phyloP scores from a whole-genome alignment of 2,329 filamentous ascomycete species.

The Exophiala spinifera region DNA sequence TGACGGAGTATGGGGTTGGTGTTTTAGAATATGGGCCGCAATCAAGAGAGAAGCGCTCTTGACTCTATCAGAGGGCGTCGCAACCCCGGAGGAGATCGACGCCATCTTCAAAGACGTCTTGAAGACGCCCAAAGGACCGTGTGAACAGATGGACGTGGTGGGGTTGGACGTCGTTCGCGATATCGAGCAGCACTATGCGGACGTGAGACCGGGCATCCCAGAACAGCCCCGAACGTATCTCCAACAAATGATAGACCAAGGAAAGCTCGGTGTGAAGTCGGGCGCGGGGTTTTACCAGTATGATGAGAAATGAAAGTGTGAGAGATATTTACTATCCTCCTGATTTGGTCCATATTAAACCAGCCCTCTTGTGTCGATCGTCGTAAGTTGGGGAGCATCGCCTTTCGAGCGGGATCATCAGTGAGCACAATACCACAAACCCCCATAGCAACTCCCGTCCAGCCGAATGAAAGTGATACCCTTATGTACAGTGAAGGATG shows the following conservation, averaged over 20 bases:
- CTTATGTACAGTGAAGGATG: no score
- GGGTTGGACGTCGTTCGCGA: slow-evolving; percentile 41
- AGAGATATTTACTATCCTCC: no score
- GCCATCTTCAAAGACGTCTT: slow-evolving; percentile 38
- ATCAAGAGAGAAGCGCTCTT: slow-evolving; percentile 43
- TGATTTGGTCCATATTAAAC: no score
- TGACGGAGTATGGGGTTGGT: background rate
- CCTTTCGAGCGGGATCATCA: no score
- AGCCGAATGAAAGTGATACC: no score
- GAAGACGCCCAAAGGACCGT: slow-evolving; percentile 37
- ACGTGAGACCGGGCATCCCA: slow-evolving; percentile 33
- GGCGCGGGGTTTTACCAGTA: slow-evolving; percentile 37
- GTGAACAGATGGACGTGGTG: slow-evolving; percentile 42
- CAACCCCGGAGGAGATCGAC: slow-evolving; percentile 38
- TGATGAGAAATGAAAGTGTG: slow-evolving; percentile 1
- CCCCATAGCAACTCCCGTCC: no score
- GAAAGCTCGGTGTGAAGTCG: slow-evolving; percentile 36
- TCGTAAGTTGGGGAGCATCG: no score
- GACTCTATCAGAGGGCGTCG: slow-evolving; percentile 37
- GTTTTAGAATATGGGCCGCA: slow-evolving; percentile 39
- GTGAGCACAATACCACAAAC: no score
- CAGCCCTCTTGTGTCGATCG: background rate
- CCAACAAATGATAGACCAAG: slow-evolving; percentile 33
- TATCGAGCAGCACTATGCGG: slow-evolving; percentile 42
- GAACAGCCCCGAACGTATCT: slow-evolving; percentile 35